These are phyloP conservation scores for Puccinia horiana DNA, from an alignment of 1,284 basidiomycete genomes.

Conservation along the genomic window DNA sequence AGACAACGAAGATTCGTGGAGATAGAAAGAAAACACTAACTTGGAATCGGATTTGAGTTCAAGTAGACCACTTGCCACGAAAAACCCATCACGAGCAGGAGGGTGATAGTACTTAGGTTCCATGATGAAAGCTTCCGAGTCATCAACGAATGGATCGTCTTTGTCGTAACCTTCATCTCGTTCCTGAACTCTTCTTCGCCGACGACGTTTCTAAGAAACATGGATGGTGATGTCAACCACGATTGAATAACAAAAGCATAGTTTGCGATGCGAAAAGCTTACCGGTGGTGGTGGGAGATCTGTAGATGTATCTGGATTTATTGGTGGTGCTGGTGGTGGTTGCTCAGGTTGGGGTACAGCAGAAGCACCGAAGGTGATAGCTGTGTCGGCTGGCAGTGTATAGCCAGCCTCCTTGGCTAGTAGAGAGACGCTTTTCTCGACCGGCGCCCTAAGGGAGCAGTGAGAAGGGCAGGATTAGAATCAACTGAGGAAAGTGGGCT, in stretches of 20 bases:
- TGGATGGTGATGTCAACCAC: not conserved
- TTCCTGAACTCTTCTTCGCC: conserved; percentile 60
- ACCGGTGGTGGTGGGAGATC: conserved; percentile 60
- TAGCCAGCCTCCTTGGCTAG: conserved; percentile 47
- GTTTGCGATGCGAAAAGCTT: not conserved
- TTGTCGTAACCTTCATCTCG: conserved; percentile 71
- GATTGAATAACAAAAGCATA: not conserved
- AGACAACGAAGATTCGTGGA: not conserved
- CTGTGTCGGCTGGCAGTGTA: conserved; percentile 36
- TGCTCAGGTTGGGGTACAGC: conserved; percentile 33
- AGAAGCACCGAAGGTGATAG: conserved; percentile 47
- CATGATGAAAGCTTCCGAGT: conserved; percentile 86
- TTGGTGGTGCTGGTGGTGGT: conserved; percentile 52
- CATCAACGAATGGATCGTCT: conserved; percentile 93
- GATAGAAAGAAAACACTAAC: conserved; percentile 3
- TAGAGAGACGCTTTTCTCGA: conserved; percentile 40
- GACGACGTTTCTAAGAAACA: conserved; percentile 42
- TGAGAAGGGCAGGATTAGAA: conserved; percentile 10
- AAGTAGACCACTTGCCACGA: conserved; percentile 65
- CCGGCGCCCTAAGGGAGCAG: not conserved
- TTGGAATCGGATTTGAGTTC: conserved; percentile 52
- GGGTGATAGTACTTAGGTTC: conserved; percentile 87
- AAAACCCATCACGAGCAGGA: conserved; percentile 91
- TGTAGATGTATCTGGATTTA: conserved; percentile 64
- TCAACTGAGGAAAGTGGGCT: not conserved